Base-by-base conservation (phyloP, 768 basidiomycete genomes). In the Russula vinacea region DNA sequence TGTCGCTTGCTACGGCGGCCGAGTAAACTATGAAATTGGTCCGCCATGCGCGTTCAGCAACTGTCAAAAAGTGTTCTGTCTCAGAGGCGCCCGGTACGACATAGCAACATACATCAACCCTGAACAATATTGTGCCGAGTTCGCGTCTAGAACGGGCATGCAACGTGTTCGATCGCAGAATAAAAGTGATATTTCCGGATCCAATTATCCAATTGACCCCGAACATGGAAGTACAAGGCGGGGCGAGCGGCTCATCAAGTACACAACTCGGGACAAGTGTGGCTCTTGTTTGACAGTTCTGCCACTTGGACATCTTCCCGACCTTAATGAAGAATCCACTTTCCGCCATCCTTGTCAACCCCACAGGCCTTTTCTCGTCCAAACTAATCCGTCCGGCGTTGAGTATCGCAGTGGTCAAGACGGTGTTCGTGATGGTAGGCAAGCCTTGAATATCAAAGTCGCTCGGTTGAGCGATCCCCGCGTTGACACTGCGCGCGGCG, bases 381-480 rank as follows among this genome's bases (percentile, higher is more conserved):
- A 96, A 76, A 71, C 89, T 91, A 73, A 92, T 87, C 60, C 94
- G 84, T 16, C 94, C 94, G 32, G 94, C 94, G 67, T 95, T 85
- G 69, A 96, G 82, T 73, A 96, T 92, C 16, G 90, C 90, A 13
- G 92, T 93, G 19, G 89, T 90, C 69, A 90, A 76, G 17, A 94
- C 86, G 16, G 94, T 95, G 76, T 93, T 95, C 51, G 84, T 81
- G 73, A 95, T 92, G 24, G 94, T 96, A 42, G 94, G 93, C 66
- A 93, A 79, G 26, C 89, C 92, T 64, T 87, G 85, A 26, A 74
- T 74, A 75, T 97, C 93, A 75, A 86, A 96, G 62, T 90, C 87
- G 39, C 74, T 78, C 24, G 92, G 84, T 72, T 82, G 81, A 56
- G 83, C 78, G 59, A 79, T 72, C 9, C 87, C 85, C 26, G 87